Evolutionary conservation across 768 basidiomycete species (phyloP).

Genomic region (Mycena metata): DNA sequence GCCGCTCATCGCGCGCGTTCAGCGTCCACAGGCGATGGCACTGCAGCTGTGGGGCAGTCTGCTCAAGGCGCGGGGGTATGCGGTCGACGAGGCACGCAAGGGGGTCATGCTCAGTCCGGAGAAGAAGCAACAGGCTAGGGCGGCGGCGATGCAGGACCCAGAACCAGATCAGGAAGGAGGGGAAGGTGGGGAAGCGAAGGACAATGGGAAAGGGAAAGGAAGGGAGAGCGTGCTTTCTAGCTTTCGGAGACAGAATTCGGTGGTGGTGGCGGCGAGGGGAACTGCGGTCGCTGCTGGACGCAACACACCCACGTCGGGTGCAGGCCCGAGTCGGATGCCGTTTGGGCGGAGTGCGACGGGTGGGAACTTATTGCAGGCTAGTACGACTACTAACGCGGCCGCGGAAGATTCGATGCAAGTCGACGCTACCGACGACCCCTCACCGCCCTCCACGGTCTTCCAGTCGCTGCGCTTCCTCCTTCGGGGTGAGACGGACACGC

Average conservation of each 20-base stretch:
- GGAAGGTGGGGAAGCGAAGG: conserved; percentile 24
- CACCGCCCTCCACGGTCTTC: conserved; percentile 52
- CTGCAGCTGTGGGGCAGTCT: conserved; percentile 80
- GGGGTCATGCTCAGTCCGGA: conserved; percentile 74
- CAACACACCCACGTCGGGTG: conserved; percentile 2
- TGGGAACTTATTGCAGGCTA: too few species aligned
- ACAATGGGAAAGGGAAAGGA: background rate
- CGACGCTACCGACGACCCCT: background rate
- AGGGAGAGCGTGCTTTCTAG: conserved; percentile 65
- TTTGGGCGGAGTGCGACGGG: conserved; percentile 12
- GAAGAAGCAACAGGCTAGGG: conserved; percentile 50
- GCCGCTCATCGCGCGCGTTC: conserved; percentile 62
- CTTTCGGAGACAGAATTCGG: conserved; percentile 76
- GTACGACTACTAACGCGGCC: background rate
- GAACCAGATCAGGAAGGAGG: conserved; percentile 17
- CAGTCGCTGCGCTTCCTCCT: conserved; percentile 68
- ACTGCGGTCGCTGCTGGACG: conserved; percentile 1
- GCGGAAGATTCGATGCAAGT: background rate
- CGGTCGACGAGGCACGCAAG: conserved; percentile 61
- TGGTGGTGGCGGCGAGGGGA: conserved; percentile 47
- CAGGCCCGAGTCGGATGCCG: conserved; percentile 38
- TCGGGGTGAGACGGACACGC: conserved; percentile 75
- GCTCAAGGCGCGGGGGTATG: conserved; percentile 76
- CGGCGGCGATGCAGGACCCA: conserved; percentile 34
- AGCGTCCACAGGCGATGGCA: conserved; percentile 70